phyloP scores from a whole-genome alignment of 148 eudicot species.

The Dysphania ambrosioides region DNA sequence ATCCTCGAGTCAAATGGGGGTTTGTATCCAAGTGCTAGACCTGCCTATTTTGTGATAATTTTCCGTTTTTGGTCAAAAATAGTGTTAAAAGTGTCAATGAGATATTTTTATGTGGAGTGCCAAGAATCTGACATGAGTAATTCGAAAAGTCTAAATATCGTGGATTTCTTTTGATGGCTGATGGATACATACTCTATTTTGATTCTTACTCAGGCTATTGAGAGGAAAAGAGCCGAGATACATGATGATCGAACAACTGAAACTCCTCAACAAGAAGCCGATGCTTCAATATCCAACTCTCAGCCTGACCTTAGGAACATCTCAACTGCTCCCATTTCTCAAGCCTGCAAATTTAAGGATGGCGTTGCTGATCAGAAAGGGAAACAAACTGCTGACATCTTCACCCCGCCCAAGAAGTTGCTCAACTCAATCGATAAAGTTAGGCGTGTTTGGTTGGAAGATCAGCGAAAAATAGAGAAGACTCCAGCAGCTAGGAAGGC shows the following conservation, averaged over 20 bases:
- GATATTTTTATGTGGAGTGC: no score
- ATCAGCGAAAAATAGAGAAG: slow-evolving; percentile 44
- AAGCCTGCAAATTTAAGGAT: slow-evolving; percentile 25
- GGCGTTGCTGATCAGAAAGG: slow-evolving; percentile 34
- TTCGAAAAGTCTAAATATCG: neutral
- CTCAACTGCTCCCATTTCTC: slow-evolving; percentile 31
- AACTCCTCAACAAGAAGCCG: slow-evolving; percentile 13
- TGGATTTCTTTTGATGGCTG: neutral
- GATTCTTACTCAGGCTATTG: slow-evolving; percentile 45
- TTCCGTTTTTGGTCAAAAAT: no score
- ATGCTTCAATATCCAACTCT: slow-evolving; percentile 29
- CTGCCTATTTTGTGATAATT: no score
- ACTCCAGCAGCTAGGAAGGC: slow-evolving; percentile 71
- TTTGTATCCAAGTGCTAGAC: neutral
- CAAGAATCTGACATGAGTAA: neutral
- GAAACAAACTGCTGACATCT: slow-evolving; percentile 32
- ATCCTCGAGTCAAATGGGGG: neutral
- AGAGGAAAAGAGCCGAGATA: slow-evolving; percentile 51
- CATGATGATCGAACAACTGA: slow-evolving; percentile 4
- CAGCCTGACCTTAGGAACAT: slow-evolving; percentile 34
- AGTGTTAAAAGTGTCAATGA: no score
- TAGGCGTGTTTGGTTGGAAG: slow-evolving; percentile 59
- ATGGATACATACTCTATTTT: neutral
- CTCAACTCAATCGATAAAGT: slow-evolving; percentile 70
- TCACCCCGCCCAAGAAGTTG: slow-evolving; percentile 31